A percentile compares a stretch with the other conserved stretches of the same genome.
Evolutionary conservation across 148 eudicot genomes (phyloP).

Genomic region (Diospyros lotus): DNA sequence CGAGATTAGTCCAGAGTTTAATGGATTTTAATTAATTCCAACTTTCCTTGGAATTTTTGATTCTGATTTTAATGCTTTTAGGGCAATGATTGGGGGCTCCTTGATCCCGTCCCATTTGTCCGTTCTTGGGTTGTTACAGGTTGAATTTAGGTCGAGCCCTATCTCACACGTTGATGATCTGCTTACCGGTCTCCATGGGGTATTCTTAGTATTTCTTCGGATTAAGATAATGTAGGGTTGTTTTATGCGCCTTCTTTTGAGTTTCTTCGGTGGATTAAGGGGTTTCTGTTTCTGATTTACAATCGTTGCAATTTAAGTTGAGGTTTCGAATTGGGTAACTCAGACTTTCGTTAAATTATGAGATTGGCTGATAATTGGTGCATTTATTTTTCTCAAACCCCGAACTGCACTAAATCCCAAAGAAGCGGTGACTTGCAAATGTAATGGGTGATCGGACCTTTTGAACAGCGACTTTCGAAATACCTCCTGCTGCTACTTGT

Average conservation of each 20-base stretch:
- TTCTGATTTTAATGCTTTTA: slow-evolving; percentile 12
- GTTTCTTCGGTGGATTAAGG: not conserved
- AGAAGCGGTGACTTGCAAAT: slow-evolving; percentile 1
- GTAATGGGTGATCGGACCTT: not conserved
- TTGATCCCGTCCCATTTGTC: slow-evolving; percentile 21
- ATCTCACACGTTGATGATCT: slow-evolving; percentile 10
- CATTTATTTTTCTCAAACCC: not conserved
- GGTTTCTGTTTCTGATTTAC: not conserved
- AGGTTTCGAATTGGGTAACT: not conserved
- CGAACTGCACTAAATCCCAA: not conserved
- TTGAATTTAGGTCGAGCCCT: slow-evolving; percentile 2
- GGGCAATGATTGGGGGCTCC: slow-evolving; percentile 10
- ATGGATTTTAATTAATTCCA: not conserved
- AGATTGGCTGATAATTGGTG: slow-evolving; percentile 6
- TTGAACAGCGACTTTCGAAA: not conserved
- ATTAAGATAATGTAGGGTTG: slow-evolving; percentile 1
- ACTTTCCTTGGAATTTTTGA: not conserved
- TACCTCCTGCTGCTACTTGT: not conserved
- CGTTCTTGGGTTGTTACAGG: slow-evolving; percentile 5
- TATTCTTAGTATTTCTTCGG: not conserved
- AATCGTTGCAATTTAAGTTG: not conserved
- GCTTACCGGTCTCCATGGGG: slow-evolving; percentile 5
- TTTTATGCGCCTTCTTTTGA: not conserved
- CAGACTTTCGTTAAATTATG: not conserved
- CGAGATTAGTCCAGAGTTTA: not conserved